A percentile compares a stretch with the other conserved stretches of the same genome.
phyloP scores from a whole-genome alignment of 1,284 basidiomycete species.

The Butyriboletus appendiculatus region DNA sequence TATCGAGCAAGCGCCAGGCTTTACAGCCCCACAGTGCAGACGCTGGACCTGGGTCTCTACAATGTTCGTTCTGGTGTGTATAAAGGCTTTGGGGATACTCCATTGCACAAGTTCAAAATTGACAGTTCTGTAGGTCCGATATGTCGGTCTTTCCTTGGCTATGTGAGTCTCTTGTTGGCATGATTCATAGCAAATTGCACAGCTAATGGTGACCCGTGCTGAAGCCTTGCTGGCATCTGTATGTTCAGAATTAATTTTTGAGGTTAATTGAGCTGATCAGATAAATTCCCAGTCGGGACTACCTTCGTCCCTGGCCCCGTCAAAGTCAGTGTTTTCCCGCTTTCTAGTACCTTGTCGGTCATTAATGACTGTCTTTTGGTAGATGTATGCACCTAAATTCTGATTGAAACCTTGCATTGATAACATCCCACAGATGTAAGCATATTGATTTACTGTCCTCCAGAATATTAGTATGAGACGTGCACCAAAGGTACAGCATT shows the following conservation, averaged over 20 bases:
- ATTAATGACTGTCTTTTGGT: background rate
- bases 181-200: too few species aligned
- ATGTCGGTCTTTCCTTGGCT: conserved; percentile 10
- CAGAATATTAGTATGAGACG: too few species aligned
- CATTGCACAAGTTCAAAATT: background rate
- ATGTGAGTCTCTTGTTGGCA: conserved; percentile 6
- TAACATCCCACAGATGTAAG: conserved; percentile 2
- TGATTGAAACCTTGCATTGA: background rate
- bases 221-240: conserved; percentile 4
- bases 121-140: conserved; percentile 8
- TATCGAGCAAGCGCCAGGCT: background rate
- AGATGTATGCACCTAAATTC: conserved; percentile 1
- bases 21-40: background rate
- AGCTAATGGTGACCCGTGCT: background rate
- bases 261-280: background rate
- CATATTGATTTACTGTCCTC: background rate
- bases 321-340: background rate
- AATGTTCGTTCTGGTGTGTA: conserved; percentile 10
- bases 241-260: background rate
- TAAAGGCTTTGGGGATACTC: accelerated
- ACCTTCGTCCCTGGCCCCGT: background rate
- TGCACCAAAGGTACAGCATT: background rate
- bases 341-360: too few species aligned
- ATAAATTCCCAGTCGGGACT: background rate
- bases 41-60: conserved; percentile 14